Evolutionary conservation across 2,329 filamentous ascomycete species (phyloP), one percentile per base, ranked within the genome.

Genomic region (Calonectria naviculata): DNA sequence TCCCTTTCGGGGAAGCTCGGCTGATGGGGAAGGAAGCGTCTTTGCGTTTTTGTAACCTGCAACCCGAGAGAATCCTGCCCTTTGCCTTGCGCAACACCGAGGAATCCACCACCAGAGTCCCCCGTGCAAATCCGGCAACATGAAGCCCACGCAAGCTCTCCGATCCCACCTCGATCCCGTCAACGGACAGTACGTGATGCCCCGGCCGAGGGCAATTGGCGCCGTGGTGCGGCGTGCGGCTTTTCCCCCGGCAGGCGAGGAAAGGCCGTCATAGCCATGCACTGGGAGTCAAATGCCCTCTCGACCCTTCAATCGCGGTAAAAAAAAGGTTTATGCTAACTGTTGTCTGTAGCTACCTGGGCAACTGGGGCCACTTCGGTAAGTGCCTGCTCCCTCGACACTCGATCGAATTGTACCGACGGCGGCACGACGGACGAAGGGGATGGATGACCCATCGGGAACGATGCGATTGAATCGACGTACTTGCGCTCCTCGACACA

Each of bases 341-440:
- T 49, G 47, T 8, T 13, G 54, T 66, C 71, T 72, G 24, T 74
- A 95, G 94, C 83, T 95, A 87, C 84, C 85, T 95, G 71, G 94
- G 94, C 78, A 85, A 85, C 83, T 96, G 93, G 93, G 94, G 94
- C 80, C 86, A 87, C 80, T 86, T 95, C 76, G 93, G 93, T 95
- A 90, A 87, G 91, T 90, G 76, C 76, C 49, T 70, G 62, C 64
- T 72, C 34, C 42, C 17, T 47, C 63, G 65, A 74, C 46, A 68
- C 67, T 61, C 73, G 69, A 75, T 71, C 74, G 75, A 74, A 73
- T 70, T 68, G 34, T 65, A 70, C 67, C 70, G 68, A 76, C 66
- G 60, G 54, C 66, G 61, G 56, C 61, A 71, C 71, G 71, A 78
- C 75, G 75, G 76, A 72, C 71, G 64, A 79, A 73, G 60, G 58